Evolutionary conservation across 2,329 filamentous ascomycete genomes (phyloP), one percentile per base, ranked within the genome.

Genomic region (Achaetomium macrosporum): DNA sequence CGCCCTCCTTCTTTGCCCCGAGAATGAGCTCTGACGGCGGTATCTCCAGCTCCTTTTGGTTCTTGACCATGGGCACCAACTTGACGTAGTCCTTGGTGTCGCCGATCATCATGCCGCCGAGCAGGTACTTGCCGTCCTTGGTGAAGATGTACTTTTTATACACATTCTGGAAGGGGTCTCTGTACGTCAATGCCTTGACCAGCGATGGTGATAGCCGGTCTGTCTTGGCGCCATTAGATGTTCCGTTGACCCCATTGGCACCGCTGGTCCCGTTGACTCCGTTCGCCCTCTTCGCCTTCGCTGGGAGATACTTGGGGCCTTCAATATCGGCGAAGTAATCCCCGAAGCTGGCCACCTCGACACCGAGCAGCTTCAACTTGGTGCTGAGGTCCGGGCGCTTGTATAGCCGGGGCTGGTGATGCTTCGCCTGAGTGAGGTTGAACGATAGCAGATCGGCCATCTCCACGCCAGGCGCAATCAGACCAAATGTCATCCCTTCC

Each of bases 31-130:
- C 83, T 45, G 85, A 83, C 0, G 90, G 90, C 0, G 88, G 82
- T 0, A 89, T 74, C 13, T 95, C 88, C 1, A 96, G 76, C 57
- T 77, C 75, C 66, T 91, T 95, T 65, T 90, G 87, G 59, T 81
- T 84, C 72, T 91, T 95, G 50, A 93, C 89, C 76, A 95, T 83
- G 1, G 88, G 87, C 1, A 95, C 88, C 19, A 96, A 73, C 68
- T 92, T 95, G 71, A 95, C 81, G 64, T 95, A 96, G 71, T 96
- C 90, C 57, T 81, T 86, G 0, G 89, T 95, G 64, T 96, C 90
- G 37, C 90, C 91, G 56, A 96, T 93, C 89, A 96, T 95, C 89
- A 96, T 96, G 4, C 90, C 91, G n/a, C 90, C 90, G 0, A 96
- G 80, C 1, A 96, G 74, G 63, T 92, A 92, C 67, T 95, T 95